Evolutionary conservation across 768 basidiomycete species (phyloP).

Genomic region (Naematelia encephala): DNA sequence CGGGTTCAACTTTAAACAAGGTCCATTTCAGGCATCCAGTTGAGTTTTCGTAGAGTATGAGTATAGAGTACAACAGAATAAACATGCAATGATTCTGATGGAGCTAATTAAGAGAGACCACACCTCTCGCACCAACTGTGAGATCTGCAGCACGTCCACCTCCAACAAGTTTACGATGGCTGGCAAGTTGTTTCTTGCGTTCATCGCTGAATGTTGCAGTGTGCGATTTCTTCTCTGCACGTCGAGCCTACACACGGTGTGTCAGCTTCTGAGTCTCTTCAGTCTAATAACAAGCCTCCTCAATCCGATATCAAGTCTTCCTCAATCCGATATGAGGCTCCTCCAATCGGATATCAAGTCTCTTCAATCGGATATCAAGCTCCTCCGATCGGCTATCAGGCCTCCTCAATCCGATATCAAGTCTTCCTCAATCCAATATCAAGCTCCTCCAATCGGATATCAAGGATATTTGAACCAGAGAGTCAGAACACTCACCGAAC

Average conservation of each 20-base stretch:
- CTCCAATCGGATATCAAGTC: background rate
- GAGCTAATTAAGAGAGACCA: constrained; percentile 31
- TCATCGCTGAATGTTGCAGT: constrained; percentile 53
- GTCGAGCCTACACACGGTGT: constrained; percentile 39
- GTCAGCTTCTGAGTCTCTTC: background rate
- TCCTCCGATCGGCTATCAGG: background rate
- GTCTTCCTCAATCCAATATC: background rate
- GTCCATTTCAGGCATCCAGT: too few relatives aligned
- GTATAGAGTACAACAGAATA: background rate
- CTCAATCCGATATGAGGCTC: background rate
- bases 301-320: background rate
- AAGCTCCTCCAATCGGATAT: background rate
- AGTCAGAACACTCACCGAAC: constrained; percentile 39
- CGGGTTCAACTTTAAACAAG: too few relatives aligned
- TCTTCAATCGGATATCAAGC: too few relatives aligned
- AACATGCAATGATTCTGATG: constrained; percentile 9
- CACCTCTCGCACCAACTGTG: constrained; percentile 28
- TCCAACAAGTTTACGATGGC: constrained; percentile 45
- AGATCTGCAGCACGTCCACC: constrained; percentile 49
- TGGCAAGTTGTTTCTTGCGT: constrained; percentile 51
- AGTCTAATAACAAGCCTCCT: too few relatives aligned
- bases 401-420: background rate
- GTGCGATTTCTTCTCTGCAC: constrained; percentile 54
- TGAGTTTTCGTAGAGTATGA: too few relatives aligned
- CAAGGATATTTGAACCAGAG: background rate